Conservation (phyloP, 2,329 filamentous ascomycete genomes). For the Xylariales sp. region DNA sequence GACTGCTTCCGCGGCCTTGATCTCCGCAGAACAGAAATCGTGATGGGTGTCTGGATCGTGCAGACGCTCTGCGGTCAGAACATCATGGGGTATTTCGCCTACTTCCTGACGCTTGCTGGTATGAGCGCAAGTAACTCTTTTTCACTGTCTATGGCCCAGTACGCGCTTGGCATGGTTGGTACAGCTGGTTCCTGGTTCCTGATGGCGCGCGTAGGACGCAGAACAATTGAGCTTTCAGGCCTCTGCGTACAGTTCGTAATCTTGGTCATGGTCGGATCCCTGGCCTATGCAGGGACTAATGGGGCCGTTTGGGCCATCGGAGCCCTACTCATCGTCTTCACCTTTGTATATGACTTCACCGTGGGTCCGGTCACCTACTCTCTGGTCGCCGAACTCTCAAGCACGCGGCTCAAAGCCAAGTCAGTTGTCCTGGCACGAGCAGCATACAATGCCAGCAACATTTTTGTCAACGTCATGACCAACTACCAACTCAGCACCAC, state of each 20-base stretch:
- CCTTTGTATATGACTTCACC: slow-evolving; percentile 49
- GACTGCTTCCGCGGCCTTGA: slow-evolving; percentile 51
- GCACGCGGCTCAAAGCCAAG: slow-evolving; percentile 49
- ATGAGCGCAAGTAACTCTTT: slow-evolving; percentile 38
- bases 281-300: slow-evolving; percentile 30
- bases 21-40: slow-evolving; percentile 49
- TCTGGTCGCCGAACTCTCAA: slow-evolving; percentile 48
- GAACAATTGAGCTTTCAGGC: slow-evolving; percentile 44
- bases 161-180: slow-evolving; percentile 45
- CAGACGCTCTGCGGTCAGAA: slow-evolving; percentile 44
- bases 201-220: slow-evolving; percentile 44
- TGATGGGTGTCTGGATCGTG: slow-evolving; percentile 43
- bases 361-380: slow-evolving; percentile 51
- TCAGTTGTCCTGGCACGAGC: slow-evolving; percentile 48
- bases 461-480: slow-evolving; percentile 45
- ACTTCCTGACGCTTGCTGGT: slow-evolving; percentile 42
- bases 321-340: slow-evolving; percentile 45
- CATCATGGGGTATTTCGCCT: slow-evolving; percentile 44
- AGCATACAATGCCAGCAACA: slow-evolving; percentile 43
- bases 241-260: slow-evolving; percentile 33
- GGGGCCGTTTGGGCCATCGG: slow-evolving; percentile 37
- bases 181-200: slow-evolving; percentile 47
- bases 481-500: slow-evolving; percentile 43
- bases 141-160: slow-evolving; percentile 41
- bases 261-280: slow-evolving; percentile 34